These are phyloP conservation scores for Babesia ovis DNA, from an alignment of 169 alveolate species.

Conservation along the genomic window DNA sequence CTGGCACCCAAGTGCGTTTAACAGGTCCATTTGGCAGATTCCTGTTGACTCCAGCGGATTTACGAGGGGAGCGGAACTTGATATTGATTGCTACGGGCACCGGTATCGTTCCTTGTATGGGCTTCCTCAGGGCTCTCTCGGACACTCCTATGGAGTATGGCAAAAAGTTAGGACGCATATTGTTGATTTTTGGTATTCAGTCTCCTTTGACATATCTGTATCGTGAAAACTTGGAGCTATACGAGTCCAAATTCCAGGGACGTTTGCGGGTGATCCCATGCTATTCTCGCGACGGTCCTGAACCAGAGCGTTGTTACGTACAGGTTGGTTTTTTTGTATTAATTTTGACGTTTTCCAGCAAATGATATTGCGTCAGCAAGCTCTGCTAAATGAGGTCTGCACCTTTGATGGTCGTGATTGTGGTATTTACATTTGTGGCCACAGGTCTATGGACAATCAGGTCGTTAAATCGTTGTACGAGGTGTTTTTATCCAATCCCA, in stretches of 20 bases:
- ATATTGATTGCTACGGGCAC: slow-evolving; percentile 77
- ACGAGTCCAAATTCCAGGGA: slow-evolving; percentile 39
- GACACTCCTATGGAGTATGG: not conserved
- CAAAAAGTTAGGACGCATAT: slow-evolving; percentile 23
- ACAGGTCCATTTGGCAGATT: slow-evolving; percentile 60
- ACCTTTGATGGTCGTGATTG: slow-evolving; percentile 15
- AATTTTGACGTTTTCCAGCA: slow-evolving; percentile 2
- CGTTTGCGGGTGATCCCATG: slow-evolving; percentile 54
- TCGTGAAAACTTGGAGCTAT: slow-evolving; percentile 55
- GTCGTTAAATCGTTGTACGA: slow-evolving; percentile 5
- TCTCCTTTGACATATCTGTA: slow-evolving; percentile 65
- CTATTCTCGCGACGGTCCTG: slow-evolving; percentile 51
- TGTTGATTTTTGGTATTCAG: slow-evolving; percentile 71
- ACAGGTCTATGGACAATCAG: slow-evolving; percentile 46
- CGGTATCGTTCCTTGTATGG: slow-evolving; percentile 73
- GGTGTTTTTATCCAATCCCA: not conserved
- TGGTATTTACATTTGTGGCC: slow-evolving; percentile 60
- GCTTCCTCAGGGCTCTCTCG: slow-evolving; percentile 52
- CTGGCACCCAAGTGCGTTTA: slow-evolving; percentile 33
- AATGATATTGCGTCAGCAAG: slow-evolving; percentile 10
- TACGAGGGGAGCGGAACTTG: slow-evolving; percentile 38
- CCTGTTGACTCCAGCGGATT: slow-evolving; percentile 24
- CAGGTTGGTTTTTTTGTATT: slow-evolving; percentile 20
- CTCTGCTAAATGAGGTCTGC: slow-evolving; percentile 1
- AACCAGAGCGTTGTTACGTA: slow-evolving; percentile 40